phyloP scores from a whole-genome alignment of 148 eudicot genomes.

The Silene uniflora region DNA sequence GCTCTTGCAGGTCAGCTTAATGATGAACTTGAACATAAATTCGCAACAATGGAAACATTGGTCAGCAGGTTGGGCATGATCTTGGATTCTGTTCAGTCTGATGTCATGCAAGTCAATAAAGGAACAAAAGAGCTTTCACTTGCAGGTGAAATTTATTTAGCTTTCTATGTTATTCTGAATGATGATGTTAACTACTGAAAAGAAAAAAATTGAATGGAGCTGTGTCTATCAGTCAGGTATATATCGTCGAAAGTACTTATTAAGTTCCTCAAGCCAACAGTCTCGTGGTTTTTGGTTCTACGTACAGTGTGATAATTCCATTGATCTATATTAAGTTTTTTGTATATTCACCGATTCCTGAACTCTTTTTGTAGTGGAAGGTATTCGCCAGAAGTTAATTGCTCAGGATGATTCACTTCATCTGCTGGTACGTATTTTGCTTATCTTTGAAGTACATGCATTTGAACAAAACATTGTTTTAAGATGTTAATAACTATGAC shows the following conservation, averaged over 20 bases:
- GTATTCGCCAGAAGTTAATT: constrained; percentile 65
- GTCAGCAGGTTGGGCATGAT: constrained; percentile 77
- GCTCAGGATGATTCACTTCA: constrained; percentile 61
- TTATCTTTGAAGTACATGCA: constrained; percentile 7
- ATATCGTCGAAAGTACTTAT: not conserved
- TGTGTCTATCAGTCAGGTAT: not conserved
- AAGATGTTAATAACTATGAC: constrained; percentile 21
- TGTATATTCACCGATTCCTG: not conserved
- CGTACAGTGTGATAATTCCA: not conserved
- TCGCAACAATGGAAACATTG: constrained; percentile 63
- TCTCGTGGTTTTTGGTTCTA: not conserved
- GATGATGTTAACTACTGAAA: not conserved
- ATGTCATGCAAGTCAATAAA: constrained; percentile 82
- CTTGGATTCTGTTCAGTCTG: constrained; percentile 85
- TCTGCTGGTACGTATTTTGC: constrained; percentile 45
- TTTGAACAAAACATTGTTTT: constrained; percentile 11
- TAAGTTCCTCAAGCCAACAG: not conserved
- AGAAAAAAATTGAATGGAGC: not conserved
- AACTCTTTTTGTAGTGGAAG: constrained; percentile 54
- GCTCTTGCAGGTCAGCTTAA: constrained; percentile 57
- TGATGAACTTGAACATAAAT: constrained; percentile 76
- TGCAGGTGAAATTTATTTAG: constrained; percentile 45
- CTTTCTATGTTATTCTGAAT: not conserved
- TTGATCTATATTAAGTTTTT: not conserved
- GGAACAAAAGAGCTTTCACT: constrained; percentile 78